Evolutionary conservation across 2,329 filamentous ascomycete species (phyloP), one percentile per base, ranked within the genome.

Genomic region (Chaetoscypha palmicola): DNA sequence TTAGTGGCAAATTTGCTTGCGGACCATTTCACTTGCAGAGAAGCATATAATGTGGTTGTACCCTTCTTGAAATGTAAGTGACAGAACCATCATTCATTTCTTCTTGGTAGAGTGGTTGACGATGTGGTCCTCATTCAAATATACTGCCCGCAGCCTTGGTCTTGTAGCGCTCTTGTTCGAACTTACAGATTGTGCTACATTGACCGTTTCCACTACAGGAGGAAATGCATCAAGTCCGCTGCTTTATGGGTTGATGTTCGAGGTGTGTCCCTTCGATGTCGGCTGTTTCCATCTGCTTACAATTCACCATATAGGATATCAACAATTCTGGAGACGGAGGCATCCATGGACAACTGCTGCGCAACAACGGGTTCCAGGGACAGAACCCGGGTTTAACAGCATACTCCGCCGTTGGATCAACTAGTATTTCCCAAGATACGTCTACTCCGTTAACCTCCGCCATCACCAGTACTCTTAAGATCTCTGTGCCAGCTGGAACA

Each of bases 241-340:
- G 17, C 9, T 37, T 7, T 37, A 37, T 14, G 34, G 34, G 3
- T 37, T 37, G 11, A 37, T 37, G 34, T 37, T 37, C 20, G 34
- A 37, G 34, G 34, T 37, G 20, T 21, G 16, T 4, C 14, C 4
- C 34, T 10, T 2, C 9, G n/a, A 20, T 7, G 10, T 21, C 14
- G 5, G 5, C 7, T 3, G 11, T 37, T 11, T 4, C 20, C 12
- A 28, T 28, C 7, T 28, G 8, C 7, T 12, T 28, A 28, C 24
- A 28, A 28, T 28, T 8, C 16, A 12, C 16, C 34, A 5, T 11
- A 12, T 23, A 37, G 34, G 34, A 37, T 23, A 37, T 37, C 34
- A 37, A 37, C 20, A 5, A 37, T 20, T 19, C 14, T 14, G 34
- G 34, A 8, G 34, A 37, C 23, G 34, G 34, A n/a, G 34, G 34